Base-by-base conservation (phyloP, 164 flowering plant species). In the Aristolochia fimbriata region DNA sequence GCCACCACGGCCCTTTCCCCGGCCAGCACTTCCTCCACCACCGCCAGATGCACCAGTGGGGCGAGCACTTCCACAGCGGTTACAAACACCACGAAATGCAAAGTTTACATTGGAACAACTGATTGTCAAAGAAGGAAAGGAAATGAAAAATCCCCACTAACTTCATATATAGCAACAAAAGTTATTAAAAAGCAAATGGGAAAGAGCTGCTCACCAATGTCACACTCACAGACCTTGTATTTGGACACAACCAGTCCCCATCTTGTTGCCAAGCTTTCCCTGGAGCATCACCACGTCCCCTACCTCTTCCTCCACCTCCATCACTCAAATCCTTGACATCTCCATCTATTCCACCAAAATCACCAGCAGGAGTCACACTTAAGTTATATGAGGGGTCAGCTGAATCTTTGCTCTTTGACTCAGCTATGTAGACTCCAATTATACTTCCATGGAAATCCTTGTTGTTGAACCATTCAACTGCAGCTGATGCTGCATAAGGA, bases 141-240 rank as follows among this genome's bases (percentile, higher is more conserved):
- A 68, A n/a, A 70, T 70, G 41, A 72, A 68, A 50, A 73, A 66
- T 37, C 50, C 56, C 13, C 30, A 22, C 4, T 37, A 47, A 65
- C n/a, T 58, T 27, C 5, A 55, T 61, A 10, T 57, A 47, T 45
- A 58, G 47, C 46, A 5, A 31, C 21, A 21, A 61, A 37, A 41
- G 19, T 25, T 67, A 47, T 8, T 37, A 53, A 2, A n/a, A 47
- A 4, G 20, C 65, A 52, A 81, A 70, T 84, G 74, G 77, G 74
- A 79, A 81, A 91, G 83, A 81, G 96, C 91, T 76, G 92, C 99
- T 91, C 97, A 91, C 97, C 99, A 76, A 94, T 85, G 63, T 90
- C 97, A 85, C 78, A 86, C 9, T 86, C 86, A 91, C 97, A 91
- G 97, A 94, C 99, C 99, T 94, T 94, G 99, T 83, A 88, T 91